Conservation (phyloP, 805 yeast species). For the Kluyveromyces nonfermentans region DNA sequence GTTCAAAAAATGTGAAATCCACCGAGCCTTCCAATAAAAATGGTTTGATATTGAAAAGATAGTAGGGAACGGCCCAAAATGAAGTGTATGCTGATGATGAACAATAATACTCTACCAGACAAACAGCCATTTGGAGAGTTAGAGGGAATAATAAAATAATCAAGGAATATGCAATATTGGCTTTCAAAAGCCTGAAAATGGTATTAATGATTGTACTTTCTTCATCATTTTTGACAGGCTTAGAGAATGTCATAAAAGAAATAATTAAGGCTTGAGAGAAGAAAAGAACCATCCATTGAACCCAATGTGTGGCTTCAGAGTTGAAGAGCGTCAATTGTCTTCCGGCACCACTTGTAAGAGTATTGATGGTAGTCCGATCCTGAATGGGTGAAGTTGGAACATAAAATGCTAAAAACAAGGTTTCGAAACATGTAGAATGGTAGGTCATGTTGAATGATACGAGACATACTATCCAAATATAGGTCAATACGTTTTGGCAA, state of each 20-base stretch:
- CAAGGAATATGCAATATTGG: neutral
- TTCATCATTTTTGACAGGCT: neutral
- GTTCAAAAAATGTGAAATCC: slow-evolving; percentile 2
- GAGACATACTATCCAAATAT: neutral
- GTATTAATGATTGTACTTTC: neutral
- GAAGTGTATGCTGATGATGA: slow-evolving; percentile 1
- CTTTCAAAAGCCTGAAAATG: neutral
- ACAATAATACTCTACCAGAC: slow-evolving; percentile 3
- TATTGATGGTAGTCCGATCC: neutral
- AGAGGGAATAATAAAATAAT: neutral
- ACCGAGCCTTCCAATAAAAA: neutral
- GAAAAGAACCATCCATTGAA: neutral
- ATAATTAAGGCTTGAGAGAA: neutral
- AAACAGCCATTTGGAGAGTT: slow-evolving; percentile 1
- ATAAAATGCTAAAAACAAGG: neutral
- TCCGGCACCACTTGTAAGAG: neutral
- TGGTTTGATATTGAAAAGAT: slow-evolving; percentile 1
- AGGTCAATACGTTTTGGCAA: neutral
- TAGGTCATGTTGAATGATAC: neutral
- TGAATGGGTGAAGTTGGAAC: neutral
- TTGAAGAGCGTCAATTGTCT: neutral
- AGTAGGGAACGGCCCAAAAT: neutral
- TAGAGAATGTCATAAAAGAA: neutral
- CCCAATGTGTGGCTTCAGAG: neutral
- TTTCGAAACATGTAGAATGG: neutral